phyloP scores from a whole-genome alignment of 768 basidiomycete species.

The Kwoniella shandongensis region DNA sequence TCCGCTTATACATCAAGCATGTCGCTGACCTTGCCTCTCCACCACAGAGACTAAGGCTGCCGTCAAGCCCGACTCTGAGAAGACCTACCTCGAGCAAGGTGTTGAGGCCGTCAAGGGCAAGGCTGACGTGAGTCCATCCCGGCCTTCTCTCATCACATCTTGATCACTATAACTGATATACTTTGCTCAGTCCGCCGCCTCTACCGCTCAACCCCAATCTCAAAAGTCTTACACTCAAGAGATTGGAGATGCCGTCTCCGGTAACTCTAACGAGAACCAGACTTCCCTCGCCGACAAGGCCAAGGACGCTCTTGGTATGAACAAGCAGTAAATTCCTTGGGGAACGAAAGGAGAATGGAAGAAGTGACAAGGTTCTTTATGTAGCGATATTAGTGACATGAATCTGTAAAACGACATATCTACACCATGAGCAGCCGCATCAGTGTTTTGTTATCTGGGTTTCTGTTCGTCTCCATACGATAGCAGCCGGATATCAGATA shows the following conservation, averaged over 20 bases:
- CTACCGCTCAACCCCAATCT: conserved; percentile 44
- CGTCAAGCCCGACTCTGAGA: conserved; percentile 51
- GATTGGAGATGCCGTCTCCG: conserved; percentile 26
- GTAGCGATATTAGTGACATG: conserved; percentile 15
- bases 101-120: conserved; percentile 39
- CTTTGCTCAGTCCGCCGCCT: conserved; percentile 36
- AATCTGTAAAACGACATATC: not conserved
- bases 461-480: no score
- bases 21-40: not conserved
- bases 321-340: conserved; percentile 12
- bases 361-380: not conserved
- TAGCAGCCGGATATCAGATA: no score
- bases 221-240: conserved; percentile 40
- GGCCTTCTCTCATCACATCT: not conserved
- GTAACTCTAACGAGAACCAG: conserved; percentile 50
- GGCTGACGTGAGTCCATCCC: conserved; percentile 34
- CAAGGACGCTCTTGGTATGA: conserved; percentile 32
- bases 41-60: conserved; percentile 46
- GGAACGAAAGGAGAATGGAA: not conserved
- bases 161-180: not conserved
- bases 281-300: conserved; percentile 40
- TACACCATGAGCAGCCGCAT: no score
- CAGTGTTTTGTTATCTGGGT: no score
- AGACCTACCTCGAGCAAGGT: conserved; percentile 48
- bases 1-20: not conserved